These are phyloP conservation scores for Juglanconis sp. DNA, from an alignment of 2,329 filamentous ascomycete genomes.

Conservation along the genomic window DNA sequence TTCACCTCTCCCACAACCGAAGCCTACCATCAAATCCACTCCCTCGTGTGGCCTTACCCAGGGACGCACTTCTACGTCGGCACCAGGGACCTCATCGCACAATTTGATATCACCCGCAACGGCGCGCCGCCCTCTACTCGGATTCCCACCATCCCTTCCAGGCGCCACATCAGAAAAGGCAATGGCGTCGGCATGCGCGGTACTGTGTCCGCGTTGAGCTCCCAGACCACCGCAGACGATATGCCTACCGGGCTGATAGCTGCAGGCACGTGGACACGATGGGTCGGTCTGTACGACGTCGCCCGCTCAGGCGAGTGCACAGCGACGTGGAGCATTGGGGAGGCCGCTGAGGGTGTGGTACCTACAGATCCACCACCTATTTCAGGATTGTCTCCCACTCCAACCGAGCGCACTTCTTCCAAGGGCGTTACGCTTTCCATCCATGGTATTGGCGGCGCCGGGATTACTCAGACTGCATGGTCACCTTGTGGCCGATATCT, in stretches of 20 bases:
- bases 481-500: conserved; percentile 62
- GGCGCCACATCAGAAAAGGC: conserved; percentile 56
- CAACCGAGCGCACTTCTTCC: not conserved
- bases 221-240: conserved; percentile 36
- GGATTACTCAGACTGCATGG: conserved; percentile 60
- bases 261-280: conserved; percentile 62
- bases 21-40: conserved; percentile 55
- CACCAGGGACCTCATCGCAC: conserved; percentile 55
- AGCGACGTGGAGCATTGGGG: conserved; percentile 58
- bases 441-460: conserved; percentile 52
- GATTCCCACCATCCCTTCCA: conserved; percentile 60
- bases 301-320: conserved; percentile 50
- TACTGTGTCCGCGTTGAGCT: conserved; percentile 53
- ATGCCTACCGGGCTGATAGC: conserved; percentile 45
- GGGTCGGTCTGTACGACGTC: conserved; percentile 62
- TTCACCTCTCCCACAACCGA: conserved; percentile 60
- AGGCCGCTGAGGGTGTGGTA: conserved; percentile 41
- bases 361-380: not conserved
- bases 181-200: conserved; percentile 64
- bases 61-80: conserved; percentile 61
- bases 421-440: not conserved
- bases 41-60: conserved; percentile 53
- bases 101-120: conserved; percentile 55
- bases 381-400: not conserved
- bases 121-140: conserved; percentile 50